phyloP scores from a whole-genome alignment of 2,329 filamentous ascomycete species.

The Cladophialophora carrionii region DNA sequence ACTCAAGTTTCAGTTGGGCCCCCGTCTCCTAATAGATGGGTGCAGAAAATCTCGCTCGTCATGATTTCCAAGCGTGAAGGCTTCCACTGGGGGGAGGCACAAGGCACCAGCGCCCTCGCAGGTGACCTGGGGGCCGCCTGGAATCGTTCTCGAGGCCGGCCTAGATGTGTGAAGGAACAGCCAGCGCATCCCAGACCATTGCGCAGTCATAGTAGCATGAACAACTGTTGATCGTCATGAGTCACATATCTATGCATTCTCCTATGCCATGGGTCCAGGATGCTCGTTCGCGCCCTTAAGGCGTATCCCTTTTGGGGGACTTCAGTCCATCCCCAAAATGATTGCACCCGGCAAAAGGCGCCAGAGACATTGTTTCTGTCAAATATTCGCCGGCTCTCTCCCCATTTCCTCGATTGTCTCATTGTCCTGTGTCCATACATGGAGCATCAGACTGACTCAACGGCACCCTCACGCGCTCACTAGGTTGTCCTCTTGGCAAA shows the following conservation, averaged over 20 bases:
- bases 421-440: neutral
- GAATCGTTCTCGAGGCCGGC: neutral
- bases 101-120: neutral
- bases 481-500: conserved; percentile 52
- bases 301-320: neutral
- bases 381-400: neutral
- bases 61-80: neutral
- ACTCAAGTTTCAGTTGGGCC: neutral
- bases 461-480: neutral
- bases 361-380: neutral
- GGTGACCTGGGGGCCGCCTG: neutral
- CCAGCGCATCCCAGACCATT: neutral
- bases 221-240: neutral
- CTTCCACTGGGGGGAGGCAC: neutral
- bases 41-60: neutral
- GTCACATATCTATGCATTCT: conserved; percentile 1
- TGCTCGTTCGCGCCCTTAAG: conserved; percentile 1
- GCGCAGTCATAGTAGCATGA: neutral
- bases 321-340: neutral
- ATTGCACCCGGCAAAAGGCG: neutral
- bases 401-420: neutral
- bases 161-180: neutral
- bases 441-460: neutral
- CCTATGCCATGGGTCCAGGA: neutral
- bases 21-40: neutral